Conservation (phyloP, 352 stramenopile genomes). For the Phytophthora fragariaefolia region DNA sequence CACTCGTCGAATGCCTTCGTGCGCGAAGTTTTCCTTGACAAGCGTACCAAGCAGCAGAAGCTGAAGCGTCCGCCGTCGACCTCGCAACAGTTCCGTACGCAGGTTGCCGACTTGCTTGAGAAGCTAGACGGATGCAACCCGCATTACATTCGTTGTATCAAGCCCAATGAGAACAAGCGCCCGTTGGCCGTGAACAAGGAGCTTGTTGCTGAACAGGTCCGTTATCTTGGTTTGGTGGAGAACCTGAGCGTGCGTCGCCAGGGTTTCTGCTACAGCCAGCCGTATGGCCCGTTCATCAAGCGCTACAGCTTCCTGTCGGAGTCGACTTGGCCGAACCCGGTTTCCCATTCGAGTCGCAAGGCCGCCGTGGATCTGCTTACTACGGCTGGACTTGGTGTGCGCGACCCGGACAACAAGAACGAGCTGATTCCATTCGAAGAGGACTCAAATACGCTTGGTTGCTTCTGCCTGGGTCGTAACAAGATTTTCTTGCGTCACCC, state of each 20-base stretch:
- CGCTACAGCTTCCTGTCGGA: constrained; percentile 87
- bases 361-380: constrained; percentile 78
- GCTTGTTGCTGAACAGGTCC: constrained; percentile 79
- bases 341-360: constrained; percentile 76
- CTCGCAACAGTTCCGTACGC: constrained; percentile 83
- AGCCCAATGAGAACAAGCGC: constrained; percentile 90
- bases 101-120: constrained; percentile 83
- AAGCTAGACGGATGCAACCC: constrained; percentile 89
- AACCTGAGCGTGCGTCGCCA: constrained; percentile 86
- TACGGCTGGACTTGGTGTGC: constrained; percentile 61
- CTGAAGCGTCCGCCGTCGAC: constrained; percentile 85
- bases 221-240: constrained; percentile 84
- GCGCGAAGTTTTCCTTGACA: constrained; percentile 84
- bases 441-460: constrained; percentile 74
- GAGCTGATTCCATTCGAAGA: constrained; percentile 76
- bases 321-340: constrained; percentile 71
- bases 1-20: constrained; percentile 78
- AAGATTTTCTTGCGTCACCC: constrained; percentile 92
- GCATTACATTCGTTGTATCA: constrained; percentile 93
- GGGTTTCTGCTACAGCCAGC: constrained; percentile 86
- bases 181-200: constrained; percentile 70
- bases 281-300: constrained; percentile 83
- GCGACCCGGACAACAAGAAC: constrained; percentile 52
- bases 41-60: constrained; percentile 77
- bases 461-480: constrained; percentile 86